Percentiles rank a stretch among this genome's conserved stretches.
These are phyloP conservation scores for Phytophthora pini DNA, from an alignment of 352 stramenopile genomes.

Conservation along the genomic window DNA sequence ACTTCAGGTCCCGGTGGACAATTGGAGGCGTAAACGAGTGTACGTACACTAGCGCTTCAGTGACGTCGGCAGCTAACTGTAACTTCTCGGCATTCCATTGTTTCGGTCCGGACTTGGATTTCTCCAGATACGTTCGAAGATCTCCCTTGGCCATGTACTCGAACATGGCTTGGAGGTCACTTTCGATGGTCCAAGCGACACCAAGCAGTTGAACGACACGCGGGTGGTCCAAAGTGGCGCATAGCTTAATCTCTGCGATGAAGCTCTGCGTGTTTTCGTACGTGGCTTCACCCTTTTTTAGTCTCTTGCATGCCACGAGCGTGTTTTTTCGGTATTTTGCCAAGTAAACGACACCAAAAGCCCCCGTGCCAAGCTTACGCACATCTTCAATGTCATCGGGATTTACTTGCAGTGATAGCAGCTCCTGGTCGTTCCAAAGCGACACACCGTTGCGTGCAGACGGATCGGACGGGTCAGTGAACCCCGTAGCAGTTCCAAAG, in stretches of 20 bases:
- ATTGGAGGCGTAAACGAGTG: slow-evolving; percentile 69
- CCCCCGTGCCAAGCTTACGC: slow-evolving; percentile 39
- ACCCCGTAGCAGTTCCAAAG: slow-evolving; percentile 24
- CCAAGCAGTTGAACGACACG: slow-evolving; percentile 59
- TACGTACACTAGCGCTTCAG: slow-evolving; percentile 71
- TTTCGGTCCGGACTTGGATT: slow-evolving; percentile 7
- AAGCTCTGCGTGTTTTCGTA: slow-evolving; percentile 54
- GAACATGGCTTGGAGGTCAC: slow-evolving; percentile 63
- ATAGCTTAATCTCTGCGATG: slow-evolving; percentile 65
- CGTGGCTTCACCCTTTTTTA: slow-evolving; percentile 49
- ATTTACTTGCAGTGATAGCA: slow-evolving; percentile 59
- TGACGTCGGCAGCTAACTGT: slow-evolving; percentile 60
- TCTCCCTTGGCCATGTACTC: slow-evolving; percentile 74
- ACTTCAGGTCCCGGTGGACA: slow-evolving; percentile 69
- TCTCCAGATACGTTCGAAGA: slow-evolving; percentile 46
- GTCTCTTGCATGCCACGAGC: slow-evolving; percentile 54
- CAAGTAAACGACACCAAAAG: slow-evolving; percentile 51
- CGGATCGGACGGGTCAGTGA: slow-evolving; percentile 11
- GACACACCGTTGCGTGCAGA: slow-evolving; percentile 25
- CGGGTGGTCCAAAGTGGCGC: slow-evolving; percentile 53
- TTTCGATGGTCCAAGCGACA: slow-evolving; percentile 63
- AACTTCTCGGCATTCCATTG: slow-evolving; percentile 58
- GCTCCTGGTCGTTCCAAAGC: slow-evolving; percentile 55
- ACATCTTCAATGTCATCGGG: slow-evolving; percentile 58
- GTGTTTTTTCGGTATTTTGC: slow-evolving; percentile 47